These are phyloP conservation scores for Corchorus olitorius DNA, from an alignment of 345 rosid species.

Conservation along the genomic window DNA sequence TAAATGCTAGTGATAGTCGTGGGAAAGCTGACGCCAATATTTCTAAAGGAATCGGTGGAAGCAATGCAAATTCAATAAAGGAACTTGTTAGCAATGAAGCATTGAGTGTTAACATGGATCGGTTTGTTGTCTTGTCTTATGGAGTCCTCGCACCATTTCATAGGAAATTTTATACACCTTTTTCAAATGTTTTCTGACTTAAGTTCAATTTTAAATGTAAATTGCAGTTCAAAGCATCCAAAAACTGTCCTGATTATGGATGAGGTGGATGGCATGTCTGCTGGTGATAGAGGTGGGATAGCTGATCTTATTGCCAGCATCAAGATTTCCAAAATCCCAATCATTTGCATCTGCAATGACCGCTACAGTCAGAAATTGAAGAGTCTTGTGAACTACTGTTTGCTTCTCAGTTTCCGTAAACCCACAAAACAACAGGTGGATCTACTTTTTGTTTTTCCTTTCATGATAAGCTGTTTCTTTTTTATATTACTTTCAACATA, in stretches of 20 bases:
- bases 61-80: constrained; percentile 92
- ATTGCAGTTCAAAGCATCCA: constrained; percentile 66
- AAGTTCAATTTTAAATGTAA: constrained; percentile 22
- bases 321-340: constrained; percentile 91
- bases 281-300: constrained; percentile 98
- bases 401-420: constrained; percentile 77
- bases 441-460: constrained; percentile 10
- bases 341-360: constrained; percentile 96
- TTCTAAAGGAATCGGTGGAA: constrained; percentile 88
- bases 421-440: constrained; percentile 95
- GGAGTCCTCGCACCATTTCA: constrained; percentile 13
- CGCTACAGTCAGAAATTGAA: constrained; percentile 97
- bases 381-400: constrained; percentile 88
- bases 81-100: constrained; percentile 94
- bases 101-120: constrained; percentile 57
- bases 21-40: constrained; percentile 90
- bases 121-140: constrained; percentile 39
- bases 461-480: background rate
- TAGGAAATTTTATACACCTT: background rate
- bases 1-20: constrained; percentile 97
- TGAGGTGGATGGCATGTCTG: constrained; percentile 99
- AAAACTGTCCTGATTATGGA: constrained; percentile 96
- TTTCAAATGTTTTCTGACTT: background rate
- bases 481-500: background rate
- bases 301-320: constrained; percentile 98